Evolutionary conservation across 2,329 filamentous ascomycete genomes (phyloP), one percentile per base, ranked within the genome.

Genomic region (Niveomyces coronatus): DNA sequence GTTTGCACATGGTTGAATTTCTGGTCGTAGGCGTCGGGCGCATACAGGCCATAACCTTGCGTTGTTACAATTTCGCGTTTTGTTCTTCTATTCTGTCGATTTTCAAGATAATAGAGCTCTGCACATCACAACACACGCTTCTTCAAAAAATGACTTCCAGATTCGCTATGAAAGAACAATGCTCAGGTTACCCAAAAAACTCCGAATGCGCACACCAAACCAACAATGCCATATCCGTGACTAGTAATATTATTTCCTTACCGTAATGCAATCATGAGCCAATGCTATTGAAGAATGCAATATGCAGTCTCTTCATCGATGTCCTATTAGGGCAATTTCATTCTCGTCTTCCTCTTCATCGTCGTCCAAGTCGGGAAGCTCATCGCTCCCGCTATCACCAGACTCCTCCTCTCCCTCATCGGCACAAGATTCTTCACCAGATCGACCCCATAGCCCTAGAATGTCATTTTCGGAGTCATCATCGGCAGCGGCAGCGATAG

Each of bases 401-500:
- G 68, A 67, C 4, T 67, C 63, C 16, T 64, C 64, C 14, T 61
- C 58, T 2, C 70, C 68, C 15, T 68, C 67, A 3, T 70, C 67
- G 29, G 68, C 66, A 7, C 55, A 61, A 4, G 62, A 63, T n/a
- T 61, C 63, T 2, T 65, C 63, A 5, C 63, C 63, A 10, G 62
- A 58, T 9, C 56, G 62, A 31, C 52, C 66, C 71, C 75, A 79
- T 35, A 80, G 68, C 20, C 70, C 68, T 20, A 79, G 50, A 41
- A 79, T 69, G 39, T 76, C 74, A 8, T 68, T 65, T 14, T 71
- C 68, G 1, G 69, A 70, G 13, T 74, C 70, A 8, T 61, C 60
- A 9, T 64, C 55, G 7, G 52, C 51, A n/a, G 49, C n/a, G n/a
- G n/a, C 44, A 5, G 53, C 41, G 1, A 52, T 41, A 19, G 52